Conservation (phyloP, 1,284 basidiomycete genomes). For the Ganoderma multipileum region DNA sequence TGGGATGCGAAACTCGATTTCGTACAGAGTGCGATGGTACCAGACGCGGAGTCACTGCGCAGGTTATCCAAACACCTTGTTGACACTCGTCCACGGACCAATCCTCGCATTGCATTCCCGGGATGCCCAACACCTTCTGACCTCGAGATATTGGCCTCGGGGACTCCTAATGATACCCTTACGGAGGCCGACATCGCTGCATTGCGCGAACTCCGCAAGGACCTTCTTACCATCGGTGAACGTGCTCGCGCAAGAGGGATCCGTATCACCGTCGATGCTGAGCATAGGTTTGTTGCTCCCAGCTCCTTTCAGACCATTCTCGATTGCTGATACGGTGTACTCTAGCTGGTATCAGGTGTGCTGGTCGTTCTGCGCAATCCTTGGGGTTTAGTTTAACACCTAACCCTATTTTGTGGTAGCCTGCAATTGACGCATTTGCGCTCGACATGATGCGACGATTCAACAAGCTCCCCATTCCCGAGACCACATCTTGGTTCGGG, state of each 20-base stretch:
- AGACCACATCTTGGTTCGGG: constrained; percentile 26
- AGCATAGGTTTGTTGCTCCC: constrained; percentile 62
- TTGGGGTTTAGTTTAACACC: constrained; percentile 15
- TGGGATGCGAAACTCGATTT: background rate
- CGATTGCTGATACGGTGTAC: background rate
- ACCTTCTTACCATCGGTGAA: constrained; percentile 60
- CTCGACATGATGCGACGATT: constrained; percentile 78
- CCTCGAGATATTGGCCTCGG: constrained; percentile 52
- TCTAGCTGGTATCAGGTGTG: constrained; percentile 72
- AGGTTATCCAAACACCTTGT: constrained; percentile 62
- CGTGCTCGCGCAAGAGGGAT: constrained; percentile 67
- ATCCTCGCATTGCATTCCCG: constrained; percentile 62
- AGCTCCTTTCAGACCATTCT: too few species aligned
- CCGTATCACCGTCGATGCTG: constrained; percentile 82
- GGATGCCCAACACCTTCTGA: constrained; percentile 60
- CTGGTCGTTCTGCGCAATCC: background rate
- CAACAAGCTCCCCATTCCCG: constrained; percentile 59
- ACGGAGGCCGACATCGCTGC: constrained; percentile 63
- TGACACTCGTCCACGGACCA: constrained; percentile 43
- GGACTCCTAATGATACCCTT: constrained; percentile 38
- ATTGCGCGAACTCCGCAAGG: constrained; percentile 66
- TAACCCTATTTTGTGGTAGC: constrained; percentile 46
- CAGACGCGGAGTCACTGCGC: constrained; percentile 60
- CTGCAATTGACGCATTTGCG: constrained; percentile 83
- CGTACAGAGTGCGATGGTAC: constrained; percentile 64